These are phyloP conservation scores for Fusarium gaditjirri DNA, from an alignment of 2,329 filamentous ascomycete species.

Conservation along the genomic window DNA sequence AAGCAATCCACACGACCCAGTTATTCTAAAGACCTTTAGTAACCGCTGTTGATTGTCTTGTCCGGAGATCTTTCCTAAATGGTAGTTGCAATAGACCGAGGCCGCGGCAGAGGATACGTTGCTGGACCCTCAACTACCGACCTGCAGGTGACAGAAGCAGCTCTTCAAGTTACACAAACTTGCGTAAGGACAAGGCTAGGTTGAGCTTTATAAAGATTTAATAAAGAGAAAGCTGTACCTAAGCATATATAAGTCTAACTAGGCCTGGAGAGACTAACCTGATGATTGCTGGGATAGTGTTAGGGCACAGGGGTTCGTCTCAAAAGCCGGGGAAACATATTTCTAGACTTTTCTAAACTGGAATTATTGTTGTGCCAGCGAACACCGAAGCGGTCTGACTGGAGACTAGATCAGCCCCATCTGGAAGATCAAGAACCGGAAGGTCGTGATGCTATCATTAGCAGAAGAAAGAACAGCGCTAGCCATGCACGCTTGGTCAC, in stretches of 20 bases:
- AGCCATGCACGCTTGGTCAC: not conserved
- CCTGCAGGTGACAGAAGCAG: not conserved
- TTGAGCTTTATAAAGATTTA: accelerated
- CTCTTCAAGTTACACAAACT: too few relatives aligned
- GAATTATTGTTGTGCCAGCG: not conserved
- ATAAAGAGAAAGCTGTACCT: too few relatives aligned
- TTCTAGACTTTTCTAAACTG: not conserved
- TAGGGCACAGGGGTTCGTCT: not conserved
- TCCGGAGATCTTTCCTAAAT: not conserved
- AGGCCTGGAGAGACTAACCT: too few relatives aligned
- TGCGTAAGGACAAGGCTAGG: not conserved
- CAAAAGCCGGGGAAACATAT: not conserved
- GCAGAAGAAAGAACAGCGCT: not conserved
- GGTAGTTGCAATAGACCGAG: not conserved
- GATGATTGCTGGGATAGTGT: too few relatives aligned
- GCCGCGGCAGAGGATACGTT: not conserved
- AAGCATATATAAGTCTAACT: accelerated
- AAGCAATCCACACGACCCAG: not conserved
- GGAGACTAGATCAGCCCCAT: not conserved
- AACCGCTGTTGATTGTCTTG: not conserved
- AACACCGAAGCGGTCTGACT: not conserved
- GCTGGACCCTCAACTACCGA: not conserved
- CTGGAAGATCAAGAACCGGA: not conserved
- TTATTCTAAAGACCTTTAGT: not conserved
- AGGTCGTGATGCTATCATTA: not conserved